Percentiles rank a stretch among this genome's conserved stretches.
Evolutionary conservation across 1,284 basidiomycete species (phyloP).

Genomic region (Vanrija sp.): DNA sequence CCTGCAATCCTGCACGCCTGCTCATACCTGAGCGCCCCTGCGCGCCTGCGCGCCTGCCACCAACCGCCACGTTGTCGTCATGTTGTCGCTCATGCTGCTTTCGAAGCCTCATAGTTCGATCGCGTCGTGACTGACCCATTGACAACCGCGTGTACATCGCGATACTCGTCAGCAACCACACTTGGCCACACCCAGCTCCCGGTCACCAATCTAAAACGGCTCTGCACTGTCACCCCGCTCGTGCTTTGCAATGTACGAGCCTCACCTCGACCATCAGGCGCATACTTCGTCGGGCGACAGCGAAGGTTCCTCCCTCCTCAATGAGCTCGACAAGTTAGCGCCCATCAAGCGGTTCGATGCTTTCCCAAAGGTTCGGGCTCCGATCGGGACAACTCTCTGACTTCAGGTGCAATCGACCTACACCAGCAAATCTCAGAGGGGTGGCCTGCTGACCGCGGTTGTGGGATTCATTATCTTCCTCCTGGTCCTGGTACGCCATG

Average conservation of each 20-base stretch:
- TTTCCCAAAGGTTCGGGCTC: conserved; percentile 63
- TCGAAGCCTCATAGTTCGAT: no score
- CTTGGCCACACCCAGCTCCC: no score
- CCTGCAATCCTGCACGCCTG: neutral
- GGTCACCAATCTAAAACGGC: no score
- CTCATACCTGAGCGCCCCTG: no score
- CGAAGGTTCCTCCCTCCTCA: conserved; percentile 31
- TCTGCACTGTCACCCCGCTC: no score
- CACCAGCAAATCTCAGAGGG: conserved; percentile 74
- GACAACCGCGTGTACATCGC: no score
- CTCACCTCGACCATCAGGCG: conserved; percentile 28
- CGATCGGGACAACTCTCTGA: neutral
- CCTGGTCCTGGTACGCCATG: conserved; percentile 37
- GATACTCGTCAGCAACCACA: no score
- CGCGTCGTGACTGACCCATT: no score
- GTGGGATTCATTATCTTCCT: conserved; percentile 63
- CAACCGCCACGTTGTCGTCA: no score
- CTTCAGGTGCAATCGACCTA: conserved; percentile 72
- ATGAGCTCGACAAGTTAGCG: conserved; percentile 49
- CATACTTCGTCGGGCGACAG: conserved; percentile 13
- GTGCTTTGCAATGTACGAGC: conserved; percentile 29
- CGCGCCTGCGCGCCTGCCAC: neutral
- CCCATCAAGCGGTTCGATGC: conserved; percentile 56
- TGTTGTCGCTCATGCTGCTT: no score
- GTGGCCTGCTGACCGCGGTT: conserved; percentile 82